These are phyloP conservation scores for Sclerotiophoma versabilis DNA, from an alignment of 2,329 filamentous ascomycete genomes.

Conservation along the genomic window DNA sequence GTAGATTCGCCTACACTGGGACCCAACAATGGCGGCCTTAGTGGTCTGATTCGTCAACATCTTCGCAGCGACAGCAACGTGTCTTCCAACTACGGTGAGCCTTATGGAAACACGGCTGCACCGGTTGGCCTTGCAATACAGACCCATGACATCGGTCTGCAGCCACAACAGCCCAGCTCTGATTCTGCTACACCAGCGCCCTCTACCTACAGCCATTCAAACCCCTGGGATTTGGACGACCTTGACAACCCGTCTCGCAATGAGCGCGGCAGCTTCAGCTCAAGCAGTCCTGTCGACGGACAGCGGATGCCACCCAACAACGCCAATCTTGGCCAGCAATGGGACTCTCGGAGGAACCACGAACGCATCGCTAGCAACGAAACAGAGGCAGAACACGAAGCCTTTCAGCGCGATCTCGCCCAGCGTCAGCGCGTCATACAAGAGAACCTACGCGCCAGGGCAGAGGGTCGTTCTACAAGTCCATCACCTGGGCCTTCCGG, in stretches of 20 bases:
- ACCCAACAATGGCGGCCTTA: conserved; percentile 69
- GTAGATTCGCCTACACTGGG: conserved; percentile 82
- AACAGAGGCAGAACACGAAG: conserved; percentile 66
- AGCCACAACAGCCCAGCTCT: conserved; percentile 37
- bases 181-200: conserved; percentile 53
- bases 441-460: conserved; percentile 74
- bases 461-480: conserved; percentile 56
- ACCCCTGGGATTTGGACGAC: conserved; percentile 63
- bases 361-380: conserved; percentile 59
- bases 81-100: conserved; percentile 73
- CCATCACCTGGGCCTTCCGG: conserved; percentile 45
- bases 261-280: conserved; percentile 46
- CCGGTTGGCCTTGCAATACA: conserved; percentile 44
- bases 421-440: conserved; percentile 74
- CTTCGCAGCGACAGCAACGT: conserved; percentile 80
- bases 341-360: conserved; percentile 58
- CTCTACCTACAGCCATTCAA: conserved; percentile 60
- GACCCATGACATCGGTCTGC: conserved; percentile 40
- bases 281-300: conserved; percentile 45
- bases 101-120: conserved; percentile 44
- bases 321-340: conserved; percentile 34
- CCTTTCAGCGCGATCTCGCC: conserved; percentile 76
- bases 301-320: conserved; percentile 25
- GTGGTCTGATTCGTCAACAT: conserved; percentile 83
- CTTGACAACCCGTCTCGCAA: conserved; percentile 51